These are phyloP conservation scores for Aspergillus carlsbadensis DNA, from an alignment of 495 filamentous ascomycete species.

Conservation along the genomic window DNA sequence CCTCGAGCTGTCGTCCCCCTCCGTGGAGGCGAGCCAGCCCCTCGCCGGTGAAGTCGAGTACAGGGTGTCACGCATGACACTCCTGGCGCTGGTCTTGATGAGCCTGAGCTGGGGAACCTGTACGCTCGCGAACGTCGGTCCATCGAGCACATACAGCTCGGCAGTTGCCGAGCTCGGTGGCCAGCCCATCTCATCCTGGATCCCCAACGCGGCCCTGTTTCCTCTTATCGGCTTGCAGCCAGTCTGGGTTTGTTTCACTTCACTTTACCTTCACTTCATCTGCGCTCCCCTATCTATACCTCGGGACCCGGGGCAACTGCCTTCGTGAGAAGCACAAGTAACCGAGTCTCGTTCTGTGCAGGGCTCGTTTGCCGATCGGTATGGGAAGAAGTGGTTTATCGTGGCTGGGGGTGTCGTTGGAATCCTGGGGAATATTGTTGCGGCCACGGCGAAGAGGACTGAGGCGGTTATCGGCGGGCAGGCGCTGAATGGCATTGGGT, in stretches of 20 bases:
- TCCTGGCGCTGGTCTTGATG: too few species aligned
- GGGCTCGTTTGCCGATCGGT: not conserved
- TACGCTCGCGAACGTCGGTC: too few species aligned
- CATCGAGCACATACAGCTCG: too few species aligned
- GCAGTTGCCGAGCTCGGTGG: too few species aligned
- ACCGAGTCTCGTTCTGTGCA: not conserved
- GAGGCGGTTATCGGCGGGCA: not conserved
- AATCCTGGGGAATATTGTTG: not conserved
- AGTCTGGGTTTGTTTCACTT: not conserved
- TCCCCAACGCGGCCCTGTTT: not conserved
- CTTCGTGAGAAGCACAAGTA: not conserved
- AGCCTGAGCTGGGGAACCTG: too few species aligned
- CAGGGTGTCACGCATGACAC: too few species aligned
- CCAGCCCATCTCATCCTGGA: not conserved
- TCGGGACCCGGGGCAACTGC: too few species aligned
- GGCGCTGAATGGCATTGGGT: not conserved
- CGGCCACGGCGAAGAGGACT: not conserved
- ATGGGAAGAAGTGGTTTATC: constrained; percentile 1
- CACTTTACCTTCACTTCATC: too few species aligned
- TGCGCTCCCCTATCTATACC: too few species aligned
- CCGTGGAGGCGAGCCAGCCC: too few species aligned
- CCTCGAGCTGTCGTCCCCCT: too few species aligned
- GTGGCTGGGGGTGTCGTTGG: not conserved
- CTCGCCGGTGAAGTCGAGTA: too few species aligned
- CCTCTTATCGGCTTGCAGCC: not conserved